Evolutionary conservation across 495 filamentous ascomycete species (phyloP), one percentile per base, ranked within the genome.

Genomic region (Aspergillus bridgeri): DNA sequence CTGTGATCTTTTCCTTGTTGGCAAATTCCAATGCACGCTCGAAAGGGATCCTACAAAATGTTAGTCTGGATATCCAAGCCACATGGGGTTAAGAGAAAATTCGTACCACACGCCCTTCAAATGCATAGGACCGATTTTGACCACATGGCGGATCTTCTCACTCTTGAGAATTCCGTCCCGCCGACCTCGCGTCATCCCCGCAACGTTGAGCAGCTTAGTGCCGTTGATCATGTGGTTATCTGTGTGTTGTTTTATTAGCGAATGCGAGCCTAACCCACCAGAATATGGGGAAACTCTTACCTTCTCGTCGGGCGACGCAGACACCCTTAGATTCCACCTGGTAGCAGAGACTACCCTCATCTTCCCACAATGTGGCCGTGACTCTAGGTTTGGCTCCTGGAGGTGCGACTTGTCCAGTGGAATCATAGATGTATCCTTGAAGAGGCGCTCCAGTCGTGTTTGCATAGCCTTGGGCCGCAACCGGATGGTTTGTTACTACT

Each of bases 191-290:
- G 94, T 98, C 94, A 98, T 98, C 2, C 94, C 93, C 19, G 94
- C 94, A 19, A 98, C 94, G 60, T 98, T 98, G 48, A 98, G 77
- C 52, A 98, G 76, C 71, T 98, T 98, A 4, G 94, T 98, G 8
- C 94, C 94, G 65, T 98, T 98, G 73, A 98, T 96, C 92, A 98
- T 96, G 65, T 95, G 89, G 69, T 98, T 98, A 64, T 98, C 94
- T 96, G 66, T n/a, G n/a, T n/a, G 38, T 6, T 23, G 27, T 47
- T 42, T 57, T 45, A 49, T 38, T 38, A 38, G 33, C 33, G 17
- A 15, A 15, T 4, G 13, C 7, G 13, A 3, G 13, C 5, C 33
- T 15, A 15, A 15, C 8, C 9, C 9, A 38, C 23, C 1, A 53
- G 3, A 6, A 27, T 15, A 18, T 54, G 44, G 11, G 1, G 4